phyloP scores from a whole-genome alignment of 768 basidiomycete genomes.

The Tricholoma flavovirens region DNA sequence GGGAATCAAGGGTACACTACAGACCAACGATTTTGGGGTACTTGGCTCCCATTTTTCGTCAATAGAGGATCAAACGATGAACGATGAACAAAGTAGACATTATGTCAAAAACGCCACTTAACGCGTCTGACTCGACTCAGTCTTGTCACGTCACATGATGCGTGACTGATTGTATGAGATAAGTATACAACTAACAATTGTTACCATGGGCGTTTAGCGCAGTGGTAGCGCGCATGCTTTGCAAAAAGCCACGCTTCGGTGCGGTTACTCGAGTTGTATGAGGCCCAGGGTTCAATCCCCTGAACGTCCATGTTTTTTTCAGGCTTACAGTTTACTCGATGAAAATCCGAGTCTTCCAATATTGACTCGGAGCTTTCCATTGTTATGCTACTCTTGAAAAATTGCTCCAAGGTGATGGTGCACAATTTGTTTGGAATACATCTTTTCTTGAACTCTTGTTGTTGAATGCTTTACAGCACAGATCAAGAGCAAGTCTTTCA shows the following conservation, averaged over 20 bases:
- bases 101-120: too few relatives aligned
- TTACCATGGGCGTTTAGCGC: slow-evolving; percentile 1
- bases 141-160: not conserved
- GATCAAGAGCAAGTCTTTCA: too few relatives aligned
- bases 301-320: slow-evolving; percentile 7
- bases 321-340: too few relatives aligned
- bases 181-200: not conserved
- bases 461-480: too few relatives aligned
- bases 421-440: too few relatives aligned
- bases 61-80: not conserved
- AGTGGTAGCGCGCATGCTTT: slow-evolving; percentile 13
- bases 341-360: too few relatives aligned
- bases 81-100: not conserved
- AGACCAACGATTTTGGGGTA: slow-evolving; percentile 39
- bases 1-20: slow-evolving; percentile 2
- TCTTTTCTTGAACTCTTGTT: too few relatives aligned
- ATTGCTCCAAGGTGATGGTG: too few relatives aligned
- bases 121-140: too few relatives aligned
- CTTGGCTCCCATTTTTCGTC: slow-evolving; percentile 16
- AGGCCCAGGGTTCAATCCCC: slow-evolving; percentile 13
- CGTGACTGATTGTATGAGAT: not conserved
- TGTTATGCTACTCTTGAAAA: too few relatives aligned
- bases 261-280: slow-evolving; percentile 1
- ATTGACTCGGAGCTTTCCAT: too few relatives aligned
- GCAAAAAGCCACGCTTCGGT: not conserved